Percentiles rank a stretch among this genome's conserved stretches.
These are phyloP conservation scores for Wickerhamiella australiensis DNA, from an alignment of 805 yeast species.

Conservation along the genomic window DNA sequence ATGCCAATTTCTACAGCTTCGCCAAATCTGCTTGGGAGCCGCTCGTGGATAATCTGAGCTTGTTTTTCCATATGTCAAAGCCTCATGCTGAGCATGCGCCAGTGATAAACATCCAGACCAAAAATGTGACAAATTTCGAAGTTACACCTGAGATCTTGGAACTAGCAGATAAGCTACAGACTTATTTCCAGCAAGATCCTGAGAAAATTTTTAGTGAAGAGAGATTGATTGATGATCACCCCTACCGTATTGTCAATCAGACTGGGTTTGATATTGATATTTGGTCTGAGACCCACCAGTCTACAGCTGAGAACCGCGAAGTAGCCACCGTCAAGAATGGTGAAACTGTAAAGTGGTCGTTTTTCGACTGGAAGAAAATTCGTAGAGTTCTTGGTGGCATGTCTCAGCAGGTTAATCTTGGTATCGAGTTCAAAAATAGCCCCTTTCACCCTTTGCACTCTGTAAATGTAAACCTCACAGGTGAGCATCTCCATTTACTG, in stretches of 20 bases:
- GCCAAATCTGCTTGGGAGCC: conserved; percentile 94
- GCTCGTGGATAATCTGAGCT: conserved; percentile 73
- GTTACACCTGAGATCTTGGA: conserved; percentile 74
- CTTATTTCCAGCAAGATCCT: conserved; percentile 29
- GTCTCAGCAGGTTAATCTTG: conserved; percentile 47
- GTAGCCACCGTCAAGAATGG: conserved; percentile 33
- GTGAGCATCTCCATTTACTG: conserved; percentile 63
- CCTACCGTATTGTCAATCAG: conserved; percentile 68
- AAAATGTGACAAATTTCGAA: conserved; percentile 66
- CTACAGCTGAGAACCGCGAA: conserved; percentile 17
- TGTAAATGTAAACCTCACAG: conserved; percentile 66
- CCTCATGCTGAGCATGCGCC: conserved; percentile 35
- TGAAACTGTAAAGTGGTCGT: conserved; percentile 64
- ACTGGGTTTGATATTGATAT: conserved; percentile 74
- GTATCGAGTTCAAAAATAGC: conserved; percentile 43
- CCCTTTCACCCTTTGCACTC: conserved; percentile 42
- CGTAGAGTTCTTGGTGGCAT: conserved; percentile 69
- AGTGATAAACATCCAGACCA: conserved; percentile 57
- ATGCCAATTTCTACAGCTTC: conserved; percentile 71
- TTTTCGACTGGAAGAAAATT: conserved; percentile 83
- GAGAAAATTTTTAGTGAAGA: conserved; percentile 27
- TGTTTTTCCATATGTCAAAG: conserved; percentile 56
- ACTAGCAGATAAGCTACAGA: conserved; percentile 54
- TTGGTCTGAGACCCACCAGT: conserved; percentile 51
- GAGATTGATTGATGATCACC: conserved; percentile 68